Base-by-base conservation (phyloP, 768 basidiomycete species). In the Termitomyces sp. region DNA sequence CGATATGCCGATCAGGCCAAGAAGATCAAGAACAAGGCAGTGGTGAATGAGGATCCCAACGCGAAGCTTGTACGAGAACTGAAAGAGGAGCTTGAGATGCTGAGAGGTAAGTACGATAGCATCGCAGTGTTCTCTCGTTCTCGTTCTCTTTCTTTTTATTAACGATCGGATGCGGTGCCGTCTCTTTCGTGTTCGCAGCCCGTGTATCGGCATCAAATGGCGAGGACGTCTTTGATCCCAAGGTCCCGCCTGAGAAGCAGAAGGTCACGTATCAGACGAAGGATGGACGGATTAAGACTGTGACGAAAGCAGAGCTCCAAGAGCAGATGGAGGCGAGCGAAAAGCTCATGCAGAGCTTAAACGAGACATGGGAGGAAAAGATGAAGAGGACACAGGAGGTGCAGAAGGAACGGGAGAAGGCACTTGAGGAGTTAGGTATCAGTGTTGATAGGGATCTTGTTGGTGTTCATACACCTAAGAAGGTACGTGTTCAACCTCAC, bases 1-100 rank as follows among this genome's bases (percentile, higher is more conserved):
- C 91, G 97, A 5, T 98, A 99, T 75, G 97, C 97, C 67, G 95
- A 97, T 81, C 94, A 94, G 73, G 96, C 96, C 38, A 99, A 99
- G 89, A 96, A 96, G 88, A 99, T 99, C 77, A 98, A 96, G 87
- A 99, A 98, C 77, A 96, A 98, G 79, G 96, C 97, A 15, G 87
- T 98, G 61, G 92, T 99, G 66, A 99, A 99, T 77, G 97, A 99
- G 78, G 97, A 99, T 83, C 97, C 97, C 37, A 99, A 98, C 69
- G 96, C 96, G 71, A 98, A 94, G 79, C 89, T 99, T 60, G 96
- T 99, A 60, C 89, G 96, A 52, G 96, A 98, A 76, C 90, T 99
- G 73, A 99, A 98, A 76, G 97, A 98, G 79, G 97, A 99, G 76
- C 80, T 99, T 48, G 93, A 96, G 72, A 81, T 91, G 77, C 88